Base-by-base conservation (phyloP, 1,139 yeast genomes). In the Blastobotrys illinoisensis region DNA sequence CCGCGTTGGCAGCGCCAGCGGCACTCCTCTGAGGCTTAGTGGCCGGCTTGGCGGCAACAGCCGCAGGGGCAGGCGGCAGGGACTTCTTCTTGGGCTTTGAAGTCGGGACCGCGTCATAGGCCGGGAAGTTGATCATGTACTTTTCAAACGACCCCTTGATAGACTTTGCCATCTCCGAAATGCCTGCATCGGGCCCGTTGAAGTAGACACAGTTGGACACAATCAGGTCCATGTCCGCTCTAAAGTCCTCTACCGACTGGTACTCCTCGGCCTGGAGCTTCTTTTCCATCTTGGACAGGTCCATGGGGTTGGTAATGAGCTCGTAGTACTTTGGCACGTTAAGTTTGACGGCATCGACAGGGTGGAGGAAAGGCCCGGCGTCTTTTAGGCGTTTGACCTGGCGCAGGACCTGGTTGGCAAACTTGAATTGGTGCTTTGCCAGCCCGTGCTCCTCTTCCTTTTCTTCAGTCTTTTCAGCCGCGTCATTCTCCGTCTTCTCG, bases 241-340 rank as follows among this genome's bases (percentile, higher is more conserved):
- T 79, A 52, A 91, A 81, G 60, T 85, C 84, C 56, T 79, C 78
- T 9, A 90, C 83, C 5, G 80, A 77, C 58, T 79, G 85, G 70
- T 91, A 93, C 2, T 90, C 93, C 65, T 82, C 81, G 11, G 72
- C 81, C 51, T 69, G 76, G 49, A 91, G 73, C 70, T 91, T 93
- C 63, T 80, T 81, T 70, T 95, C 99, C 62, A 93, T 88, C 2
- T 98, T 90, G 5, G 91, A 80, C 50, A 93, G 76, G 70, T 91
- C 98, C 98, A 95, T 93, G 45, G 99, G 99, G 62, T 87, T 77
- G 59, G 81, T 79, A 63, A 95, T 83, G 65, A 82, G 83, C 65
- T 89, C 89, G 69, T 85, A 88, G 70, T 93, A 93, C 57, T 88
- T 83, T 2, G 99, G 99, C 56, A 95, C 87, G 66, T 91, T 90